These are phyloP conservation scores for Jacaranda mimosifolia DNA, from an alignment of 257 asterid genomes.

Conservation along the genomic window DNA sequence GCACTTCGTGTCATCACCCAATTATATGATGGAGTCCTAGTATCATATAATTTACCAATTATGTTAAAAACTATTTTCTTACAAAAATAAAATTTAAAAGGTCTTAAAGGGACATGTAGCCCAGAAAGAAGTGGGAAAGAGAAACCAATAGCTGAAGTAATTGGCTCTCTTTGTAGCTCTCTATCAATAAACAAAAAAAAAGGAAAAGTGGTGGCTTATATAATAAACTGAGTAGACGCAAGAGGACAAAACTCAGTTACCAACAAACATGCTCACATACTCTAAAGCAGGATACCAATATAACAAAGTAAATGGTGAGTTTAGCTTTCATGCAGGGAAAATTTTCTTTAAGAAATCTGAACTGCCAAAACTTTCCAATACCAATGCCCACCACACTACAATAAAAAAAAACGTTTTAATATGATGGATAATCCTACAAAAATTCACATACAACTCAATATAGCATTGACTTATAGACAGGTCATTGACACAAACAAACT, in stretches of 20 bases:
- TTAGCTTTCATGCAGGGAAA: background rate
- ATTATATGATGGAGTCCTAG: constrained; percentile 1
- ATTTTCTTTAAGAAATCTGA: background rate
- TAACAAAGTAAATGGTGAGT: background rate
- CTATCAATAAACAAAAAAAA: background rate
- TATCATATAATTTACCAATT: background rate
- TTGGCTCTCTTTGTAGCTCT: background rate
- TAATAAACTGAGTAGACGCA: background rate
- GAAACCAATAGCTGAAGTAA: background rate
- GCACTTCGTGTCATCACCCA: background rate
- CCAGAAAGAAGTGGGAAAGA: background rate
- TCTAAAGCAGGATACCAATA: constrained; percentile 7
- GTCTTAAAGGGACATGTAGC: background rate
- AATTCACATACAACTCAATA: background rate
- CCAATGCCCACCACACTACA: background rate
- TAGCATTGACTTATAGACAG: background rate
- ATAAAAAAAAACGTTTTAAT: background rate
- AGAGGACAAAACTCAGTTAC: background rate
- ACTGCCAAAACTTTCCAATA: constrained; percentile 14
- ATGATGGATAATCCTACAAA: background rate
- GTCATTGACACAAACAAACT: background rate
- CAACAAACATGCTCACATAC: background rate
- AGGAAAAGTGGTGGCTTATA: background rate
- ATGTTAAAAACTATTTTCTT: background rate
- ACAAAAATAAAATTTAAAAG: background rate